Base-by-base conservation (phyloP, 1,284 basidiomycete genomes). In the Bondarzewia mesenterica region DNA sequence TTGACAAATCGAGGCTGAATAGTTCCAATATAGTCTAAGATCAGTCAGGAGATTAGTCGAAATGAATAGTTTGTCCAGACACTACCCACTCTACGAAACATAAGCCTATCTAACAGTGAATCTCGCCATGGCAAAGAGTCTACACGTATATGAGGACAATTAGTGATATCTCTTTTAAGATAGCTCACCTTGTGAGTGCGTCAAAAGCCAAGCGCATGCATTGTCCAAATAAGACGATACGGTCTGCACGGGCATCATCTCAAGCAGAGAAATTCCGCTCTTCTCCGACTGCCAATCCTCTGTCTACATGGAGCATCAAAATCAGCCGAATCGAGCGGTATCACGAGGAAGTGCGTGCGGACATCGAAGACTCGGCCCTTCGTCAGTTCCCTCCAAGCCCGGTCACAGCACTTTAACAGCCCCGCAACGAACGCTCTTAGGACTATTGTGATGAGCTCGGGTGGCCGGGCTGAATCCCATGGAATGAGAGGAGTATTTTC, bases 241-340 rank as follows among this genome's bases (percentile, higher is more conserved):
- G 44, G 76, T 73, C 46, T 73, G 71, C 3, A 79, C 72, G n/a
- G 79, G 75, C 25, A 85, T 67, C 2, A 74, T 73, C 63, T 94
- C 89, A 18, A 82, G 68, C n/a, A 93, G 68, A 0, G 82, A 81
- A 0, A 92, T 72, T 16, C 91, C 90, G 57, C 83, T 86, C 67
- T 93, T 92, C 56, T 94, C 91, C 49, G 82, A 76, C 61, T 89
- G 85, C 78, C 85, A 89, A 60, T 94, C 93, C 71, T 96, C 93
- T 47, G 80, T 74, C 86, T 90, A 60, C 46, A 44, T 55, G 43
- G n/a, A n/a, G n/a, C n/a, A n/a, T 39, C 52, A 46, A 8, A 8
- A 12, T 12, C 20, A 42, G 51, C 43, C 39, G 51, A 42, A 57
- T 47, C 12, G 27, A 16, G 25, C 23, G 40, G 40, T 52, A 14